Evolutionary conservation across 2,329 filamentous ascomycete species (phyloP).

Genomic region (Aspergillus cejpii): DNA sequence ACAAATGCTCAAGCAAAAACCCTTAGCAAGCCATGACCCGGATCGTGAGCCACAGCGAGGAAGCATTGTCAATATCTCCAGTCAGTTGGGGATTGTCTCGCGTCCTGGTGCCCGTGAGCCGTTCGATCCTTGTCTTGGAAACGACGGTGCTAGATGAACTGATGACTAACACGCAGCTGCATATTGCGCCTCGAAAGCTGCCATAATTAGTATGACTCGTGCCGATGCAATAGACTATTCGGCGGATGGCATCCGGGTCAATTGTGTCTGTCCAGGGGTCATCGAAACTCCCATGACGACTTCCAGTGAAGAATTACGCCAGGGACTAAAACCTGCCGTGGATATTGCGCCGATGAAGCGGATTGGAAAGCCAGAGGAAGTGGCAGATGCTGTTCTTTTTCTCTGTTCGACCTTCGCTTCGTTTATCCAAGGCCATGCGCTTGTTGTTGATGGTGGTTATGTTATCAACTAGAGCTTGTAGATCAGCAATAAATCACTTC

Average conservation of each 20-base stretch:
- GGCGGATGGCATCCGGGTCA: constrained; percentile 27
- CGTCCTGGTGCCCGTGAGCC: constrained; percentile 42
- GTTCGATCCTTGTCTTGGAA: neutral
- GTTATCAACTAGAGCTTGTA: constrained; percentile 32
- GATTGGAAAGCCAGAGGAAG: constrained; percentile 47
- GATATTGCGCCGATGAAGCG: constrained; percentile 47
- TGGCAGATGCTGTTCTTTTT: constrained; percentile 48
- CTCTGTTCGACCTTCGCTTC: constrained; percentile 46
- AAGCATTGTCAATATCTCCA: constrained; percentile 49
- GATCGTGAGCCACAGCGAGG: constrained; percentile 39
- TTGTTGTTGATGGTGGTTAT: constrained; percentile 51
- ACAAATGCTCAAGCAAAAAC: constrained; percentile 45
- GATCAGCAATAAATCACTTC: neutral
- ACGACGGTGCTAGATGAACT: too few relatives aligned
- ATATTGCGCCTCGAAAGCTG: constrained; percentile 54
- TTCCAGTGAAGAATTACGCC: constrained; percentile 34
- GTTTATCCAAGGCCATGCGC: constrained; percentile 48
- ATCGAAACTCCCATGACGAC: constrained; percentile 47
- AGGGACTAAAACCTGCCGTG: constrained; percentile 39
- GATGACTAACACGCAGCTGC: constrained; percentile 35
- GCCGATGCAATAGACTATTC: constrained; percentile 54
- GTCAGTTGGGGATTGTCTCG: constrained; percentile 48
- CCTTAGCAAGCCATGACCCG: constrained; percentile 35
- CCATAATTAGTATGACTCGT: constrained; percentile 53
- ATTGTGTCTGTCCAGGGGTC: constrained; percentile 38